Conservation (phyloP, 148 eudicot species). For the Dysphania ambrosioides region DNA sequence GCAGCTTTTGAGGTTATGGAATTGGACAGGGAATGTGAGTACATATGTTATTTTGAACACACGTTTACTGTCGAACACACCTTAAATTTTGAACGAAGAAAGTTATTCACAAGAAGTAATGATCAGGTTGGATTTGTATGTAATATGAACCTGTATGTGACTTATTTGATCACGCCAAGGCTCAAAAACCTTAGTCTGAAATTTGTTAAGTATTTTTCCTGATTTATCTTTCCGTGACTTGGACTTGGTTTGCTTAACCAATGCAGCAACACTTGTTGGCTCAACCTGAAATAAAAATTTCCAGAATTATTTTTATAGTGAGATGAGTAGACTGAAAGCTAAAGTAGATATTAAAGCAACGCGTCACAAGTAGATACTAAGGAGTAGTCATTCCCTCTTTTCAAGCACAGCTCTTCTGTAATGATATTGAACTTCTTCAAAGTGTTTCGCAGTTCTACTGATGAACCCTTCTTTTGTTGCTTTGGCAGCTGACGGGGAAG, state of each 20-base stretch:
- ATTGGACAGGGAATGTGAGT: slow-evolving; percentile 70
- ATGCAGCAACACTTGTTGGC: no score
- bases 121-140: neutral
- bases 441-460: neutral
- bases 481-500: slow-evolving; percentile 63
- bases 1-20: slow-evolving; percentile 60
- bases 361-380: no score
- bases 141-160: neutral
- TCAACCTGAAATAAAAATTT: no score
- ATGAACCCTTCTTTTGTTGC: neutral
- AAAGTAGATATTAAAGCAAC: neutral
- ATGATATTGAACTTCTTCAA: neutral
- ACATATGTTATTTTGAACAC: neutral
- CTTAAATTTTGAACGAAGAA: neutral
- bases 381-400: neutral
- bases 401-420: neutral
- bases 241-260: no score
- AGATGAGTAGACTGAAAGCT: no score
- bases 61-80: neutral
- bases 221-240: no score
- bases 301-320: no score
- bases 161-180: neutral
- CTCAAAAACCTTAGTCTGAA: neutral
- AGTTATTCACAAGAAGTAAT: neutral
- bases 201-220: no score